Base-by-base conservation (phyloP, 2,329 filamentous ascomycete genomes). In the Rhinocladiella similis region DNA sequence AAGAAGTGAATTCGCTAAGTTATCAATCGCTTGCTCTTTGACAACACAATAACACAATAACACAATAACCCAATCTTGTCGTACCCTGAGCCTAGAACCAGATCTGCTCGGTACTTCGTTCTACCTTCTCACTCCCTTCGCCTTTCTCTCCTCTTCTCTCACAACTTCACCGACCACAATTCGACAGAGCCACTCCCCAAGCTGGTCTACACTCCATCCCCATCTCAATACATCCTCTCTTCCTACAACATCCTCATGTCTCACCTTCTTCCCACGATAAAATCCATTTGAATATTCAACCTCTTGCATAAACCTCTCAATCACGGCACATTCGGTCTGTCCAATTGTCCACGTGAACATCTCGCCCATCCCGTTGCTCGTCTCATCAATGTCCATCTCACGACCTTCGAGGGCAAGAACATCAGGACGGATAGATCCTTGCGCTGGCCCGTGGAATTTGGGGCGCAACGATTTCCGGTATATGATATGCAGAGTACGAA, bases 341-440 rank as follows among this genome's bases (percentile, higher is more conserved):
- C 57, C 60, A 5, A 66, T 47, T 5, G 51, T 60, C 53, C 60
- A 66, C 14, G 36, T 51, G 20, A 61, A 64, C 14, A 61, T 55
- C 22, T 52, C 46, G 25, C 55, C 57, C n/a, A 64, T 20, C 16
- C 57, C 60, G 25, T 50, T 29, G 10, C 39, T 46, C 25, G 43
- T 56, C 54, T 65, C 63, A 33, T 87, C 82, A 27, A 93, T 72
- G 71, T 92, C 88, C 49, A 81, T 73, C 70, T 93, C 92, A 88
- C 29, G 46, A 22, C 57, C 49, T 3, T 50, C 16, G 10, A 65
- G 46, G 3, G 46, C 48, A 4, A 45, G 48, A 35, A 65, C 50
- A 5, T 55, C 51, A 10, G 56, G 54, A 10, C 63, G 58, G 16
- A 65, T 60, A 20, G 45, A 41, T 10, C 48, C n/a, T 2, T 36